Conservation (phyloP, 306 rosid genomes). For the Cucurbita argyrosperma region DNA sequence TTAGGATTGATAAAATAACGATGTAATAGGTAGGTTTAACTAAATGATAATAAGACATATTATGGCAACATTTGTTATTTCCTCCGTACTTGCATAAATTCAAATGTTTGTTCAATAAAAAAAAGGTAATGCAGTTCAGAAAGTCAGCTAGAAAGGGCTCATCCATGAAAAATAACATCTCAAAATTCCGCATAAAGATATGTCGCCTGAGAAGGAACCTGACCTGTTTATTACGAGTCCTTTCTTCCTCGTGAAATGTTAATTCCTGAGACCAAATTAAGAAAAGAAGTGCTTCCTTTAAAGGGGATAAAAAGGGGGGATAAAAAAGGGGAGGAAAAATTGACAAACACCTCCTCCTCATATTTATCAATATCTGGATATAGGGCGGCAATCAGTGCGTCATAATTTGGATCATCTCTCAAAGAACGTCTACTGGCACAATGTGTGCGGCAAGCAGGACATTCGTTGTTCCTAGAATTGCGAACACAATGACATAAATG, state of each 20-base stretch:
- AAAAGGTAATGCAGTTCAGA: background rate
- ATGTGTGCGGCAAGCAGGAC: conserved; percentile 97
- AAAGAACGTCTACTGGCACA: conserved; percentile 97
- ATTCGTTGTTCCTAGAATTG: conserved; percentile 72
- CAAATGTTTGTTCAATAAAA: background rate
- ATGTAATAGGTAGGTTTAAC: background rate
- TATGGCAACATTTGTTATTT: conserved; percentile 1
- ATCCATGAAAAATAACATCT: background rate
- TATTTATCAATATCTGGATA: conserved; percentile 92
- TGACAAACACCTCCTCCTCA: conserved; percentile 66
- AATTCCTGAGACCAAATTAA: conserved; percentile 44
- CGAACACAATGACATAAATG: conserved; percentile 6
- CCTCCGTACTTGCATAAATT: background rate
- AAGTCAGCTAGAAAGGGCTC: background rate
- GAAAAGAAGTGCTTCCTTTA: conserved; percentile 7
- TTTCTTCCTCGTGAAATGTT: conserved; percentile 91
- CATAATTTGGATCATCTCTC: conserved; percentile 97
- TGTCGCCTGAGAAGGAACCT: conserved; percentile 11
- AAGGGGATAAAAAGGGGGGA: background rate
- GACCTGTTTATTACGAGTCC: conserved; percentile 84
- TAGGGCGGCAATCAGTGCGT: conserved; percentile 60
- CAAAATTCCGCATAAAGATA: background rate
- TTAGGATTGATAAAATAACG: background rate
- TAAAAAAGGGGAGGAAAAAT: background rate
- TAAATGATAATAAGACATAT: background rate